Evolutionary conservation across 495 filamentous ascomycete species (phyloP).

Genomic region (Neurospora africana): DNA sequence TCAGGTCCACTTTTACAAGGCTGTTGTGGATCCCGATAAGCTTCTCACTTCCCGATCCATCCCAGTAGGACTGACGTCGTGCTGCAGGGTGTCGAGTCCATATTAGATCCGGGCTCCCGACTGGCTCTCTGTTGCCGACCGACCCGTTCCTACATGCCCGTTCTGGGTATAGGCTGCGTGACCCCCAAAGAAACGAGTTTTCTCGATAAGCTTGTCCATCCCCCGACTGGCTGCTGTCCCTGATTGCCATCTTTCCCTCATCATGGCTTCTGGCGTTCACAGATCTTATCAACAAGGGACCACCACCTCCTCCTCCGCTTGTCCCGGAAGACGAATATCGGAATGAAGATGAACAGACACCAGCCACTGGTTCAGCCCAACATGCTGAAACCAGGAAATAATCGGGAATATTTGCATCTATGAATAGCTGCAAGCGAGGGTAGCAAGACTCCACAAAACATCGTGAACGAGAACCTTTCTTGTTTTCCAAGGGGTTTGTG

Average conservation of each 20-base stretch:
- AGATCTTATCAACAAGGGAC: not conserved
- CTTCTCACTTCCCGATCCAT: not conserved
- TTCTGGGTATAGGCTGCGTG: not conserved
- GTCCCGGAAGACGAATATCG: not conserved
- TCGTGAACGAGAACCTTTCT: not conserved
- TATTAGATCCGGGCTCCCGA: not conserved
- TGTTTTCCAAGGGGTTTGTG: not conserved
- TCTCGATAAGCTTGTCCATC: not conserved
- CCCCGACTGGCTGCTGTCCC: not conserved
- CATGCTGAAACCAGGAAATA: not conserved
- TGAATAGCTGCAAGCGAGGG: not conserved
- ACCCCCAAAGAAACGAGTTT: not conserved
- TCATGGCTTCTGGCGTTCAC: not conserved
- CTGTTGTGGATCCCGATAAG: not conserved
- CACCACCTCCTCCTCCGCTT: not conserved
- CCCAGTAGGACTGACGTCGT: not conserved
- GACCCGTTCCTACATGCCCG: not conserved
- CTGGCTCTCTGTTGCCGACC: not conserved
- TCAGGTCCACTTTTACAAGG: not conserved
- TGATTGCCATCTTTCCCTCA: not conserved
- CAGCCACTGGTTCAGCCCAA: not conserved
- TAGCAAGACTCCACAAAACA: not conserved
- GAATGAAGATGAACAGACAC: not conserved
- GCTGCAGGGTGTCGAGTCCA: not conserved
- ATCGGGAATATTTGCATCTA: not conserved